Conservation (phyloP, 768 basidiomycete species). For the Leucocoprinus leucothites region DNA sequence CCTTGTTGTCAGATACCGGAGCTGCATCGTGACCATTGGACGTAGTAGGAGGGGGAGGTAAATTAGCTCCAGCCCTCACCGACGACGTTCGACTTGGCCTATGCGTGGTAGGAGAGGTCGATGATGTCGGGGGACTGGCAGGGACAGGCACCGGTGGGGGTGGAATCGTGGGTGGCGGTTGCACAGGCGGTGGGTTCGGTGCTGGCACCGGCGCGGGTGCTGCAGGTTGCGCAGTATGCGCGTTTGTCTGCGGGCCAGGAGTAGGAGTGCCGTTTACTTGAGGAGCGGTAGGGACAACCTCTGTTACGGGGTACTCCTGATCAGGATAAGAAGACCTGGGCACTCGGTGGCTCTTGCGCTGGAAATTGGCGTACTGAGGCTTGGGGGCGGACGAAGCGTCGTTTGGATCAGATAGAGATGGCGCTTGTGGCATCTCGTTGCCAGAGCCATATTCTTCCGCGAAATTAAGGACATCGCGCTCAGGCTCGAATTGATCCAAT, state of each 20-base stretch:
- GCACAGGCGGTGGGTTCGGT: neutral
- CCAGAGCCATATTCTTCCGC: conserved; percentile 89
- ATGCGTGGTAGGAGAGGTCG: neutral
- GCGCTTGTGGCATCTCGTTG: conserved; percentile 73
- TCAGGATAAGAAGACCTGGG: conserved; percentile 9
- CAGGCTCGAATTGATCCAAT: conserved; percentile 84
- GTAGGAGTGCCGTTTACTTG: neutral
- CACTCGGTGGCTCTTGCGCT: conserved; percentile 28
- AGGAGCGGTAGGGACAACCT: neutral
- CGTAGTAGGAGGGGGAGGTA: neutral
- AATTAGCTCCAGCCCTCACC: neutral
- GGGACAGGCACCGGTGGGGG: neutral
- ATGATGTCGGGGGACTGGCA: neutral
- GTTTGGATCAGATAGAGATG: conserved; percentile 53
- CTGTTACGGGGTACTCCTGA: neutral
- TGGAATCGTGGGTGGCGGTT: neutral
- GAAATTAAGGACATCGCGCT: conserved; percentile 81
- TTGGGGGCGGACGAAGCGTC: conserved; percentile 21
- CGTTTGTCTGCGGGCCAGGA: neutral
- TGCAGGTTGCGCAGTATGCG: neutral
- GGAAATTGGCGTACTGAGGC: conserved; percentile 26
- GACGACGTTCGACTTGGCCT: neutral
- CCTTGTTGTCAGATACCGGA: conserved; percentile 27
- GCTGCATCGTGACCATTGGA: neutral
- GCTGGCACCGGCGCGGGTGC: neutral